Evolutionary conservation across 2,329 filamentous ascomycete species (phyloP).

Genomic region (Cryphonectria parasitica): DNA sequence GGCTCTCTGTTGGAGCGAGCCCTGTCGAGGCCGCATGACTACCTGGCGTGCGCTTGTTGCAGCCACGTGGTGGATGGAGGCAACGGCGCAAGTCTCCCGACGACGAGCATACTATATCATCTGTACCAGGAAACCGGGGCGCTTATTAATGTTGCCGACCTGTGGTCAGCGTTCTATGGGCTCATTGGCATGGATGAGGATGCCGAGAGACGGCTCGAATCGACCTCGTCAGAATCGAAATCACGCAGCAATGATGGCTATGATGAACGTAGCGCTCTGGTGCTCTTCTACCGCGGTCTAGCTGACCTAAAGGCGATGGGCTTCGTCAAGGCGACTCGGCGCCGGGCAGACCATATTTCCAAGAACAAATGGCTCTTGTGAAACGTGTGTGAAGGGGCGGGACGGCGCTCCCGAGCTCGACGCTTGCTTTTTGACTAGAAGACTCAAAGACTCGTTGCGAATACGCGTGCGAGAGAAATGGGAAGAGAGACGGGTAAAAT

Average conservation of each 20-base stretch:
- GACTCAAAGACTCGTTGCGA: constrained; percentile 3
- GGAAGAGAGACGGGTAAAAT: neutral
- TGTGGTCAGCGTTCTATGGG: constrained; percentile 77
- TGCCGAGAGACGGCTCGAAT: constrained; percentile 44
- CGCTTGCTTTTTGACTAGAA: constrained; percentile 9
- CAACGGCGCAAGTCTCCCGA: constrained; percentile 65
- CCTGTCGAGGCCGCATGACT: constrained; percentile 74
- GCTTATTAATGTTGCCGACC: constrained; percentile 77
- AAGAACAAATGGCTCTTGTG: constrained; percentile 79
- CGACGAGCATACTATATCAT: constrained; percentile 76
- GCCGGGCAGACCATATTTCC: constrained; percentile 88
- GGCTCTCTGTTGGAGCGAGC: constrained; percentile 72
- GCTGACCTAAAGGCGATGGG: constrained; percentile 86
- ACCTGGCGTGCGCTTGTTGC: constrained; percentile 75
- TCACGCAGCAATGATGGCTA: constrained; percentile 40
- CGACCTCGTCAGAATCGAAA: constrained; percentile 35
- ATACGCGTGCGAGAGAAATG: neutral
- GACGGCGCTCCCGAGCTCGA: constrained; percentile 9
- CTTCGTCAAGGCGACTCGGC: constrained; percentile 85
- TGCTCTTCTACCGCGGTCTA: constrained; percentile 82
- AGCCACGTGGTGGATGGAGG: constrained; percentile 49
- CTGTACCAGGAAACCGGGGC: constrained; percentile 77
- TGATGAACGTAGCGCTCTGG: constrained; percentile 63
- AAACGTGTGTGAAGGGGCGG: constrained; percentile 1
- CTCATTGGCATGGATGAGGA: constrained; percentile 54